Conservation (phyloP, 2,329 filamentous ascomycete genomes). For the Chaetomiaceae sp. region DNA sequence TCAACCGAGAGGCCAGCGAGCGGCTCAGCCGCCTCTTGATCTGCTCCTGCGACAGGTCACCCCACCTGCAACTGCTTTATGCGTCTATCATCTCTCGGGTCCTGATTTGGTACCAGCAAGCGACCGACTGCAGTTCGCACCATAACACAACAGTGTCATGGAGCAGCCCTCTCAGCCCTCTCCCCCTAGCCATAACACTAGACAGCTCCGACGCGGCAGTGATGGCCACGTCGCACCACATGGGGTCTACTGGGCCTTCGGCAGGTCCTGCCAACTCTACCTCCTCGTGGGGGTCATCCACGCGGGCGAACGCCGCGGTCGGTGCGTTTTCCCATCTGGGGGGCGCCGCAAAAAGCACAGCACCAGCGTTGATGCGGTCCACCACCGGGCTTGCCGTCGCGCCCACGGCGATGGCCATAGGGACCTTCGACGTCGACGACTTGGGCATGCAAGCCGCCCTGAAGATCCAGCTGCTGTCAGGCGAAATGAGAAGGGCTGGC, state of each 20-base stretch:
- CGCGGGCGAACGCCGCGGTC: too few species aligned
- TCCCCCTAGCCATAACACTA: background rate
- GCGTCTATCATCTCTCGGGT: background rate
- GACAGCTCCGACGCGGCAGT: too few species aligned
- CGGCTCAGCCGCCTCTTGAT: background rate
- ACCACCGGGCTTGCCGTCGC: too few species aligned
- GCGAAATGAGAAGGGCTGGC: background rate
- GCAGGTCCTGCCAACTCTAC: too few species aligned
- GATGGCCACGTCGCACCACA: too few species aligned
- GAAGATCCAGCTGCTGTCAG: background rate
- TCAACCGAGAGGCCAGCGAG: background rate
- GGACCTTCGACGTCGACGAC: background rate
- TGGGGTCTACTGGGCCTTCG: too few species aligned
- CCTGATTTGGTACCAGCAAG: slow-evolving; percentile 24
- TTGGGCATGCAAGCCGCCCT: background rate
- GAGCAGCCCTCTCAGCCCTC: background rate
- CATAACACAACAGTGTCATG: background rate
- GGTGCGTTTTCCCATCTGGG: too few species aligned
- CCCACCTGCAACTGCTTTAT: slow-evolving; percentile 30
- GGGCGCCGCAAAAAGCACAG: too few species aligned
- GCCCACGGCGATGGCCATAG: background rate
- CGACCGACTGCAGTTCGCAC: slow-evolving; percentile 28
- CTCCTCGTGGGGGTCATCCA: too few species aligned
- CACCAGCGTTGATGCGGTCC: too few species aligned
- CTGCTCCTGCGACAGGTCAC: slow-evolving; percentile 27